phyloP scores from a whole-genome alignment of 495 filamentous ascomycete species.

The Talaromyces adpressus region DNA sequence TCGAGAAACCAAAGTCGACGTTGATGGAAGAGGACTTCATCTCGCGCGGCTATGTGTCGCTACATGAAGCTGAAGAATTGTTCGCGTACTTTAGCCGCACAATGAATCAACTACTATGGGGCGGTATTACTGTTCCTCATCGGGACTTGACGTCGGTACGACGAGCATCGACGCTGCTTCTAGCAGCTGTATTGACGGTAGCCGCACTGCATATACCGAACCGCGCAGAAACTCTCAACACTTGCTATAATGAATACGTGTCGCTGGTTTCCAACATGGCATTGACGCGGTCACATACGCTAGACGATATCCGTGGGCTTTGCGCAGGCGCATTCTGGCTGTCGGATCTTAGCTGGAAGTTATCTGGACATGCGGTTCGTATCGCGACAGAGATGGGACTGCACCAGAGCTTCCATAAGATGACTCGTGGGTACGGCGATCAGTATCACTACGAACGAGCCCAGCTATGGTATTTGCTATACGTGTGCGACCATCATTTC shows the following conservation, averaged over 20 bases:
- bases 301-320: slow-evolving; percentile 46
- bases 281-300: slow-evolving; percentile 40
- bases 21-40: slow-evolving; percentile 47
- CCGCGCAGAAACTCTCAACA: slow-evolving; percentile 41
- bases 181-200: slow-evolving; percentile 45
- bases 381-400: slow-evolving; percentile 47
- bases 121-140: slow-evolving; percentile 47
- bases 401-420: slow-evolving; percentile 43
- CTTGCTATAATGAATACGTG: slow-evolving; percentile 45
- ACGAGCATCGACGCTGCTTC: slow-evolving; percentile 40
- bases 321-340: slow-evolving; percentile 49
- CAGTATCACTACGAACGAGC: slow-evolving; percentile 45
- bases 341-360: slow-evolving; percentile 46
- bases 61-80: slow-evolving; percentile 44
- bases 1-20: slow-evolving; percentile 36
- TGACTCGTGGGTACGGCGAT: slow-evolving; percentile 36
- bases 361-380: slow-evolving; percentile 47
- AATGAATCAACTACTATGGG: slow-evolving; percentile 50
- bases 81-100: slow-evolving; percentile 47
- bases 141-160: slow-evolving; percentile 42
- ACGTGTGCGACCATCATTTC: slow-evolving; percentile 52
- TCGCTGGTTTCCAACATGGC: slow-evolving; percentile 44
- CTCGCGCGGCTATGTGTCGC: slow-evolving; percentile 36
- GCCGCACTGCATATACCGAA: slow-evolving; percentile 47
- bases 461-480: slow-evolving; percentile 45